Evolutionary conservation across 2,329 filamentous ascomycete species (phyloP).

Genomic region (Sporothrix mexicana): DNA sequence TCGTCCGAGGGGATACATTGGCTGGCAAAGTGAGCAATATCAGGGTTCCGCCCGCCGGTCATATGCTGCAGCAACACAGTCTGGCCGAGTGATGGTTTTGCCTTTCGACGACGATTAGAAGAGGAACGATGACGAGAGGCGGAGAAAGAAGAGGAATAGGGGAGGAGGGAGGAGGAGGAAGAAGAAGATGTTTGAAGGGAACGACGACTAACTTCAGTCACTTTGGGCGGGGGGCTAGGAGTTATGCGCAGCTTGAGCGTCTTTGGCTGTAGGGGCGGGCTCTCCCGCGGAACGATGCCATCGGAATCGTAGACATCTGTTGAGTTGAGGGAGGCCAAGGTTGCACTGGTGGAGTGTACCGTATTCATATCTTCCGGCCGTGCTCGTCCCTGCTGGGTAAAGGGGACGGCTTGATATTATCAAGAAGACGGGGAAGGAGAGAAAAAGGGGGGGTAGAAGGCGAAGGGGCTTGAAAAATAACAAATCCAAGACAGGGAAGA

Average conservation of each 20-base stretch:
- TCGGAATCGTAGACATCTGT: slow-evolving; percentile 53
- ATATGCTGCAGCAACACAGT: slow-evolving; percentile 70
- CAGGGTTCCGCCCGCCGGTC: slow-evolving; percentile 66
- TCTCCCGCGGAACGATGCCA: slow-evolving; percentile 51
- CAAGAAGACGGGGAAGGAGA: slow-evolving; percentile 12
- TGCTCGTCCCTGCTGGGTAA: slow-evolving; percentile 42
- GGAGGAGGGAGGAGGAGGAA: slow-evolving; percentile 42
- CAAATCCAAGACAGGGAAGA: background rate
- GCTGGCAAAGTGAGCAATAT: slow-evolving; percentile 66
- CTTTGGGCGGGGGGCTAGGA: slow-evolving; percentile 56
- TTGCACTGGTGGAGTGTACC: slow-evolving; percentile 45
- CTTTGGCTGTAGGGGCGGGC: slow-evolving; percentile 47
- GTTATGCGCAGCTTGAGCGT: slow-evolving; percentile 56
- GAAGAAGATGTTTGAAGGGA: slow-evolving; percentile 37
- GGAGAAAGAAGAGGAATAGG: slow-evolving; percentile 39
- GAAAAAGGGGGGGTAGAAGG: background rate
- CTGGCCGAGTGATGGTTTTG: slow-evolving; percentile 65
- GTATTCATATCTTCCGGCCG: slow-evolving; percentile 48
- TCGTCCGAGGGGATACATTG: slow-evolving; percentile 53
- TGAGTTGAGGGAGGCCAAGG: slow-evolving; percentile 34
- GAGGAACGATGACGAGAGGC: slow-evolving; percentile 49
- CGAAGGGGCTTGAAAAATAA: background rate
- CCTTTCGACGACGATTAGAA: slow-evolving; percentile 61
- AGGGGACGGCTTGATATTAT: slow-evolving; percentile 28
- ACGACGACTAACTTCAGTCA: slow-evolving; percentile 55